Conservation (phyloP, 768 basidiomycete species). For the Cytidiella melzeri region DNA sequence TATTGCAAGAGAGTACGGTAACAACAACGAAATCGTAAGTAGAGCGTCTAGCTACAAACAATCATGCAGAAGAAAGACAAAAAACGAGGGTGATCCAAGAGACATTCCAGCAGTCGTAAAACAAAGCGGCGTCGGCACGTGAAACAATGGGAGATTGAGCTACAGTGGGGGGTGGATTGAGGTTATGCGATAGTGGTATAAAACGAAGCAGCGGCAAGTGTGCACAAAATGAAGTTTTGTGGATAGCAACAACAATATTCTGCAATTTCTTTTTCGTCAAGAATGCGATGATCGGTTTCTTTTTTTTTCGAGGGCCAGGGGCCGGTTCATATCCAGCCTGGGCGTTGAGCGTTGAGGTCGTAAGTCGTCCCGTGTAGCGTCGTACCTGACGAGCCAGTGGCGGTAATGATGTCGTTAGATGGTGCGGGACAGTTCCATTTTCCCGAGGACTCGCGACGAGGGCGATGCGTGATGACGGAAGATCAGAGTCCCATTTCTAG, state of each 20-base stretch:
- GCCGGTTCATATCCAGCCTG: no score
- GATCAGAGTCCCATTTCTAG: no score
- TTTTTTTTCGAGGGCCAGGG: background rate
- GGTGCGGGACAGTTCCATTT: background rate
- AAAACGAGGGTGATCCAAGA: background rate
- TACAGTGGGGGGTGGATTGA: background rate
- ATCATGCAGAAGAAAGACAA: background rate
- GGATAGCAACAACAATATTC: background rate
- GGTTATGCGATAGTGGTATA: background rate
- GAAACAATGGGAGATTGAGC: background rate
- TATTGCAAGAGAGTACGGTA: background rate
- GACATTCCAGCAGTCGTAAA: background rate
- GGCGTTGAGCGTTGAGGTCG: background rate
- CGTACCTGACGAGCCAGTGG: constrained; percentile 9
- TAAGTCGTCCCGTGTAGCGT: background rate
- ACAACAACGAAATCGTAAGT: background rate
- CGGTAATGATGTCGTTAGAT: background rate
- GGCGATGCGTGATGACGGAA: no score
- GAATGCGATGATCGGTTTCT: no score
- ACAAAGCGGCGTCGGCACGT: no score
- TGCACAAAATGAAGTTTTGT: background rate
- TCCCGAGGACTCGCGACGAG: no score
- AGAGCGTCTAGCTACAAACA: background rate
- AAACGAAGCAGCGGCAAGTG: background rate
- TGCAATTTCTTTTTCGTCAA: background rate